Evolutionary conservation across 306 rosid species (phyloP).

Genomic region (Cicer pinnatifidum): DNA sequence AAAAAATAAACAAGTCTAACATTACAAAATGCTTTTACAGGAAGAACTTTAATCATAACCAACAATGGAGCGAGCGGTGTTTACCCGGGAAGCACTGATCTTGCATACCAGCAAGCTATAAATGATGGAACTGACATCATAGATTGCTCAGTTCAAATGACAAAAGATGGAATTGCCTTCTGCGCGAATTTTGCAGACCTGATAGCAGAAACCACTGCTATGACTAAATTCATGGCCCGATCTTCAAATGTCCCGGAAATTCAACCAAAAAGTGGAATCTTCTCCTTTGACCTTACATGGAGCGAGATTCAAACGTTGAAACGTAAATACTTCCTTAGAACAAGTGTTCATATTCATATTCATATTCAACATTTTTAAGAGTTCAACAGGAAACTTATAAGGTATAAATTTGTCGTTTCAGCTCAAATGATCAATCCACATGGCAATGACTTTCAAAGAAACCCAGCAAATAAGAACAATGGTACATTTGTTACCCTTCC

Average conservation of each 20-base stretch:
- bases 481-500: slow-evolving; percentile 69
- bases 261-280: slow-evolving; percentile 72
- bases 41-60: slow-evolving; percentile 63
- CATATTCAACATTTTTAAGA: slow-evolving; percentile 22
- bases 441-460: slow-evolving; percentile 52
- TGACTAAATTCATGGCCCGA: slow-evolving; percentile 57
- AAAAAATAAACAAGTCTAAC: slow-evolving; percentile 13
- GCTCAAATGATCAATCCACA: slow-evolving; percentile 62
- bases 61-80: slow-evolving; percentile 83
- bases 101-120: slow-evolving; percentile 80
- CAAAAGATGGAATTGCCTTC: slow-evolving; percentile 84
- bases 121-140: slow-evolving; percentile 78
- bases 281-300: slow-evolving; percentile 86
- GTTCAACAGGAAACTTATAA: slow-evolving; percentile 27
- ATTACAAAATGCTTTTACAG: slow-evolving; percentile 49
- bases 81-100: slow-evolving; percentile 84
- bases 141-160: slow-evolving; percentile 89
- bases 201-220: slow-evolving; percentile 53
- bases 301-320: slow-evolving; percentile 69
- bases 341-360: background rate
- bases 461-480: slow-evolving; percentile 67
- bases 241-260: slow-evolving; percentile 65
- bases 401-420: slow-evolving; percentile 47
- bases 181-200: slow-evolving; percentile 65
- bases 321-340: slow-evolving; percentile 59